Evolutionary conservation across 345 rosid genomes (phyloP).

Genomic region (Anacardium occidentale): DNA sequence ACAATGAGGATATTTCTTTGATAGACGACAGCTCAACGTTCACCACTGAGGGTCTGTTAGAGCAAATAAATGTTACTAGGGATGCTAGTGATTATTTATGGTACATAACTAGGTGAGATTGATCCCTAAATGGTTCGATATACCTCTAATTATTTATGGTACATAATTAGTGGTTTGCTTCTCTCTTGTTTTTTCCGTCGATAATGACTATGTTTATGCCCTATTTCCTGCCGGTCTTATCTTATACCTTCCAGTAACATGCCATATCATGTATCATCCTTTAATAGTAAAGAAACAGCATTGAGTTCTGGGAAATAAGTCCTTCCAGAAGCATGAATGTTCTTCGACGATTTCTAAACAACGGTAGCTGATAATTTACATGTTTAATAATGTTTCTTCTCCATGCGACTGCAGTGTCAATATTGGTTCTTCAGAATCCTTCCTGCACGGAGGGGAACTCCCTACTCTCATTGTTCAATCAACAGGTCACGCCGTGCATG

Average conservation of each 20-base stretch:
- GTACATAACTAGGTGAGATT: slow-evolving; percentile 82
- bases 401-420: slow-evolving; percentile 55
- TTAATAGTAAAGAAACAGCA: neutral
- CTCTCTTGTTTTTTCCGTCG: neutral
- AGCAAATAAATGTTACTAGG: slow-evolving; percentile 87
- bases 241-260: neutral
- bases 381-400: slow-evolving; percentile 10
- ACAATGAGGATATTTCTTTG: slow-evolving; percentile 77
- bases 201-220: neutral
- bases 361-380: slow-evolving; percentile 1
- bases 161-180: neutral
- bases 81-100: slow-evolving; percentile 88
- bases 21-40: slow-evolving; percentile 62
- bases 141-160: neutral
- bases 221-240: neutral
- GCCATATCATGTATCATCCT: neutral
- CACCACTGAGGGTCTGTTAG: slow-evolving; percentile 70
- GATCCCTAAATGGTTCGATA: neutral
- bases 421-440: slow-evolving; percentile 73
- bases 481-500: slow-evolving; percentile 88
- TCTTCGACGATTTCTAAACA: neutral
- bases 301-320: neutral
- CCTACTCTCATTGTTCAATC: slow-evolving; percentile 90
- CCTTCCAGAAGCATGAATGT: neutral
- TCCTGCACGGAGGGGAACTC: slow-evolving; percentile 83